Base-by-base conservation (phyloP, 495 filamentous ascomycete genomes). In the Mycothermus thermophilus region DNA sequence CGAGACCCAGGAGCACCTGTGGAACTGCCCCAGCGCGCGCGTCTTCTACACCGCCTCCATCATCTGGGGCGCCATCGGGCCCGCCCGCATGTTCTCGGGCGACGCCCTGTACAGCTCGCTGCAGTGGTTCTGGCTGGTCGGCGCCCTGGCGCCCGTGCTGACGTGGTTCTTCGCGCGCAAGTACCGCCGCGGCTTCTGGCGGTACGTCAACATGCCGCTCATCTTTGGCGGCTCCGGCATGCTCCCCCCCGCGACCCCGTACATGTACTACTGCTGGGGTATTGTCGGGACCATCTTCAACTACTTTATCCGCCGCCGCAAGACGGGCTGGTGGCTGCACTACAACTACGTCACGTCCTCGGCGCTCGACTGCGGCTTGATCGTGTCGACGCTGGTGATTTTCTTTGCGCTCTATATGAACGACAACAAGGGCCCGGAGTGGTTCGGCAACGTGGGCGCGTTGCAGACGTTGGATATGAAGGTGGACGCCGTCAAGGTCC, bases 281-380 rank as follows among this genome's bases (percentile, higher is more conserved):
- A 61, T 73, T 21, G 69, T 79, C 13, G 79, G 79, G 3, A 63
- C 69, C 34, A 27, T 73, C 26, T 83, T 81, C 59, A 79, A 82
- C 51, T 77, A 71, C 50, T 71, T 56, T 34, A 70, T 82, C 40
- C 63, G 71, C 25, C 60, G 74, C 41, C 63, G 66, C 40, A 74
- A 62, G 55, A 68, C 63, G 21, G 77, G 77, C 21, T 83, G 78
- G 79, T 83, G 77, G 79, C 62, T 77, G 61, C 72, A 77, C 41
- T 83, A 82, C 54, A 86, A 84, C 61, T 86, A 83, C 51, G 63
- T 83, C 43, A 69, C 76, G 0, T 80, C 78, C 14, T 79, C 80
- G 0, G 80, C 72, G 3, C 59, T 87, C 38, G 77, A 83, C 45
- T 69, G 71, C 30, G 80, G 79, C 9, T 60, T 84, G 15, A 68